Evolutionary conservation across 1,284 basidiomycete genomes (phyloP).

Genomic region (Rhodotorula sp.): DNA sequence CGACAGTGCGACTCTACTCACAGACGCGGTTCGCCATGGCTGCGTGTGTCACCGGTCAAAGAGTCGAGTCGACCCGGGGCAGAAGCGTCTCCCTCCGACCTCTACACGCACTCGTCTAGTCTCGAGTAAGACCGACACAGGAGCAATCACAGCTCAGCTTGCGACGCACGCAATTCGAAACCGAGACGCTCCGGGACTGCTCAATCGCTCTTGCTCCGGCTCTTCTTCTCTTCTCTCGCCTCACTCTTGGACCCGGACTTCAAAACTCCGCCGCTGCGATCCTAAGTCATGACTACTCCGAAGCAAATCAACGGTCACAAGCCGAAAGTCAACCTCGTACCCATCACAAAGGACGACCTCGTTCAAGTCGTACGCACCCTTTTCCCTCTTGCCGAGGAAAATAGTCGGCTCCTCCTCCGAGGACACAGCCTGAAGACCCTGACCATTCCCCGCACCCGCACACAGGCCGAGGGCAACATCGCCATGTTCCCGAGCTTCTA

Average conservation of each 20-base stretch:
- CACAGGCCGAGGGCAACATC: slow-evolving; percentile 25
- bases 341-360: slow-evolving; percentile 1
- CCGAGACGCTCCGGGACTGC: neutral
- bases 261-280: too few relatives aligned
- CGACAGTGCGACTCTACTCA: neutral
- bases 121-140: neutral
- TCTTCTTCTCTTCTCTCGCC: neutral
- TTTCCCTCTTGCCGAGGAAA: too few relatives aligned
- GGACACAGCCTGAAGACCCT: neutral
- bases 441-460: too few relatives aligned
- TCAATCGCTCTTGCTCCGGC: neutral
- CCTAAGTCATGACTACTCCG: neutral
- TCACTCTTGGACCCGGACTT: neutral
- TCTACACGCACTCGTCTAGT: neutral
- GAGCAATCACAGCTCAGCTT: neutral
- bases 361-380: neutral
- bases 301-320: neutral
- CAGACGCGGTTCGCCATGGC: slow-evolving; percentile 27
- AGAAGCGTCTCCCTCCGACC: neutral
- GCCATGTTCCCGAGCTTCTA: slow-evolving; percentile 26
- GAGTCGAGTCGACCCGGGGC: too few relatives aligned
- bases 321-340: slow-evolving; percentile 3
- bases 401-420: neutral
- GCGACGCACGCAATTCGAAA: neutral
- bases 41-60: neutral